Evolutionary conservation across 2,329 filamentous ascomycete species (phyloP).

Genomic region (Sarocladium brachiariae): DNA sequence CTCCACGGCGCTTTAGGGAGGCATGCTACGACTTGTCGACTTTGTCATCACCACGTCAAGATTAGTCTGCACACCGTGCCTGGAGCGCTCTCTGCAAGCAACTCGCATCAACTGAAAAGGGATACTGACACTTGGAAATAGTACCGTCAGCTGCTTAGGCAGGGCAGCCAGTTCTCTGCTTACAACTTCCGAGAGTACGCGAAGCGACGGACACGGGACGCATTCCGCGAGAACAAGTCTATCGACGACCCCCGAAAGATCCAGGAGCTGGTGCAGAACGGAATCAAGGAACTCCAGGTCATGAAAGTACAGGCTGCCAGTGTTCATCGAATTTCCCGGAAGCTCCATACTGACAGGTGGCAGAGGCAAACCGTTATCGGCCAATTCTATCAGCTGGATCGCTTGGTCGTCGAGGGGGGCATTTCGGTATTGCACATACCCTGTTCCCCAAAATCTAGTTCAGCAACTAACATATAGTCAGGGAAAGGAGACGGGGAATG

Average conservation of each 20-base stretch:
- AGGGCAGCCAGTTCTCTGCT: constrained; percentile 77
- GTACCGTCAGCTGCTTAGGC: constrained; percentile 89
- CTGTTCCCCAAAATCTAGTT: neutral
- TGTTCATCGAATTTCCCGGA: neutral
- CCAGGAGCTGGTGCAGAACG: constrained; percentile 86
- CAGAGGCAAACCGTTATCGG: constrained; percentile 93
- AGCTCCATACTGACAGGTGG: constrained; percentile 10
- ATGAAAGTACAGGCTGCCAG: constrained; percentile 62
- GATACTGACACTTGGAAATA: constrained; percentile 31
- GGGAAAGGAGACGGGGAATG: constrained; percentile 65
- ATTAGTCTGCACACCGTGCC: too few relatives aligned
- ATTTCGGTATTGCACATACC: constrained; percentile 52
- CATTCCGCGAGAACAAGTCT: constrained; percentile 73
- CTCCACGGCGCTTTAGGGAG: too few relatives aligned
- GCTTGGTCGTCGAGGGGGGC: constrained; percentile 84
- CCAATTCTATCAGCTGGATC: constrained; percentile 89
- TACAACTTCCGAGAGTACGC: constrained; percentile 99
- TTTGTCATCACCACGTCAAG: neutral
- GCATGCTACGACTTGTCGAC: too few relatives aligned
- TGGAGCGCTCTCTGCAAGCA: too few relatives aligned
- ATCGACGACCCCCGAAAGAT: constrained; percentile 69
- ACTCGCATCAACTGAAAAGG: neutral
- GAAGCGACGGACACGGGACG: constrained; percentile 80
- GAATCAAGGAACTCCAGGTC: constrained; percentile 76
- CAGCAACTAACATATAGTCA: constrained; percentile 20